phyloP scores from a whole-genome alignment of 2,329 filamentous ascomycete genomes.

The Ophiostoma pallidulum region DNA sequence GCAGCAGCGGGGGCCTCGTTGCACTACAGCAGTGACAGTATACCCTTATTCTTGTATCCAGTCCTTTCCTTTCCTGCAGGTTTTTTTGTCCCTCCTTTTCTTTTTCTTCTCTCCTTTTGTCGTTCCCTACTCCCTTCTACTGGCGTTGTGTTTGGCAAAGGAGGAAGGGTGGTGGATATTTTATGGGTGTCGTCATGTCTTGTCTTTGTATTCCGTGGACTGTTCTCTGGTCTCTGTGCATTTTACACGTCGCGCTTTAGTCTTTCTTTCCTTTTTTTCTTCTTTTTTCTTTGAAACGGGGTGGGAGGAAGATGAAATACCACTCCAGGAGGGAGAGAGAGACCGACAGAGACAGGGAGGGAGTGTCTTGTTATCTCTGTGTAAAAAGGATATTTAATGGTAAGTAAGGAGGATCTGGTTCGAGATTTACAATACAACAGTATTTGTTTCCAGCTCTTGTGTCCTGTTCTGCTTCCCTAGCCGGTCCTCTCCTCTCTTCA shows the following conservation, averaged over 20 bases:
- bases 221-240: background rate
- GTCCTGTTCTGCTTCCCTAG: too few species aligned
- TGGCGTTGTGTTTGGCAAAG: too few species aligned
- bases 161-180: background rate
- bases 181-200: background rate
- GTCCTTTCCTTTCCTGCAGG: background rate
- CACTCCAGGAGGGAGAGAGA: background rate
- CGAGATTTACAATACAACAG: constrained; percentile 1
- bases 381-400: too few species aligned
- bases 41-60: background rate
- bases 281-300: background rate
- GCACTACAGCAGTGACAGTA: background rate
- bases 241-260: background rate
- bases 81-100: background rate
- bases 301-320: background rate
- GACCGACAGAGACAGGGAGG: too few species aligned
- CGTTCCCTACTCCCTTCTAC: background rate
- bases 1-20: background rate
- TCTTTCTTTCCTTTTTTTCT: background rate
- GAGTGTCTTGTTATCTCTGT: too few species aligned
- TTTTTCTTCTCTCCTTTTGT: background rate
- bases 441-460: background rate
- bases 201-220: too few species aligned
- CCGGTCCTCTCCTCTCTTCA: too few species aligned
- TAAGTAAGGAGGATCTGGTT: too few species aligned